Base-by-base conservation (phyloP, 805 yeast species). In the Tetrapisispora namnaoensis region DNA sequence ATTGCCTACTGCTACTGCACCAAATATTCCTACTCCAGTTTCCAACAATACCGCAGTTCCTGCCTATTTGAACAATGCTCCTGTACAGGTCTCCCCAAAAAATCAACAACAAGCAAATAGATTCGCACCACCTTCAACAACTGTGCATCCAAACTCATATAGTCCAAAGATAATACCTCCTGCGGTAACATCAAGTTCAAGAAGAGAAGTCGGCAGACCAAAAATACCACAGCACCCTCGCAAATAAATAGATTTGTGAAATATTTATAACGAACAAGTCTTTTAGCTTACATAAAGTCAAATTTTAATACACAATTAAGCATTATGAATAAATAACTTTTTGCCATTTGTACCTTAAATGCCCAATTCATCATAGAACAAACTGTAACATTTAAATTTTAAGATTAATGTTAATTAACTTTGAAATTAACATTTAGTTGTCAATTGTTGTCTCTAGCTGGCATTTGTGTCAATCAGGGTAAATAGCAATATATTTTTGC, bases 181-280 rank as follows among this genome's bases (percentile, higher is more conserved):
- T 32, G 2, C 44, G 22, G n/a, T 4, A 4, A 7, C 16, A 4
- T 36, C 24, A 9, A 20, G 42, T 3, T 13, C 8, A 16, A 40
- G 49, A 46, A 55, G 63, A 44, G 65, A 61, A 42, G 63, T 63
- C 1, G 68, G 68, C n/a, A 59, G 58, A 48, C 67, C 67, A 5
- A 63, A 61, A 45, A 51, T 60, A 4, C 32, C 52, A 11, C 51
- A 51, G 17, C 51, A 53, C 38, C 49, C 55, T n/a, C 38, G 41
- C 20, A 34, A 32, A 18, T 40, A 40, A 28, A 40, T 18, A 16
- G 11, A 34, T 13, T 16, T 16, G 6, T 4, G 37, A 34, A 14
- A 34, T 4, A 34, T 10, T 24, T 24, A 4, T 24, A 24, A 24
- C 4, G 8, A 24, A 6, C 8, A 8, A 4, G 8, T 8, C 4